phyloP scores from a whole-genome alignment of 257 asterid genomes.

The Scutellaria galericulata region DNA sequence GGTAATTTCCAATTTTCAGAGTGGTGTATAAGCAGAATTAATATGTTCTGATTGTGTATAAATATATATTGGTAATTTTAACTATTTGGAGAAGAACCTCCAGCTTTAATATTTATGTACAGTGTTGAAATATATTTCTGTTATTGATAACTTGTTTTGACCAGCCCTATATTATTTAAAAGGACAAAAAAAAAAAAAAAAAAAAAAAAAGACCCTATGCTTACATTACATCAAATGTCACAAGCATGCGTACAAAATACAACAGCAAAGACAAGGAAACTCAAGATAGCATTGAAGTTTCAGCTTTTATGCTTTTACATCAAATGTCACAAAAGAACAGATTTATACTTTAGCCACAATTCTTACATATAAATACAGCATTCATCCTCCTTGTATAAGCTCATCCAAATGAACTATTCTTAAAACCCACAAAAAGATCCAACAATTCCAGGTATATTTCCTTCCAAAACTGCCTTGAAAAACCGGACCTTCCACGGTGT shows the following conservation, averaged over 20 bases:
- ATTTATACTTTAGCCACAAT: neutral
- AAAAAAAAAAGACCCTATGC: neutral
- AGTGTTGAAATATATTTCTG: conserved; percentile 20
- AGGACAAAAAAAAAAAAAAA: neutral
- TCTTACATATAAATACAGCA: neutral
- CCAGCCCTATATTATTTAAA: neutral
- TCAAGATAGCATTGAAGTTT: no score
- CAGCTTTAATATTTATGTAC: conserved; percentile 25
- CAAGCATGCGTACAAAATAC: no score
- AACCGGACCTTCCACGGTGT: conserved; percentile 52
- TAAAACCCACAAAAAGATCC: conserved; percentile 66
- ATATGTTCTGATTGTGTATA: conserved; percentile 10
- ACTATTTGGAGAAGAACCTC: conserved; percentile 28
- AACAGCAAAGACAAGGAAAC: no score
- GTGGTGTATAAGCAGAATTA: conserved; percentile 15
- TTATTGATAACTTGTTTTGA: neutral
- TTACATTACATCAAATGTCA: no score
- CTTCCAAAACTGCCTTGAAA: conserved; percentile 58
- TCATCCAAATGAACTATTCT: neutral
- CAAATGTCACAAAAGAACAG: no score
- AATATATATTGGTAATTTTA: neutral
- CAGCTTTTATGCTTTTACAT: no score
- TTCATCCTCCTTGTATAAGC: neutral
- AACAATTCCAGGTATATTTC: conserved; percentile 53
- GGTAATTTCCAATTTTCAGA: conserved; percentile 10